phyloP scores from a whole-genome alignment of 148 eudicot species.

The Rhododendron vialii region DNA sequence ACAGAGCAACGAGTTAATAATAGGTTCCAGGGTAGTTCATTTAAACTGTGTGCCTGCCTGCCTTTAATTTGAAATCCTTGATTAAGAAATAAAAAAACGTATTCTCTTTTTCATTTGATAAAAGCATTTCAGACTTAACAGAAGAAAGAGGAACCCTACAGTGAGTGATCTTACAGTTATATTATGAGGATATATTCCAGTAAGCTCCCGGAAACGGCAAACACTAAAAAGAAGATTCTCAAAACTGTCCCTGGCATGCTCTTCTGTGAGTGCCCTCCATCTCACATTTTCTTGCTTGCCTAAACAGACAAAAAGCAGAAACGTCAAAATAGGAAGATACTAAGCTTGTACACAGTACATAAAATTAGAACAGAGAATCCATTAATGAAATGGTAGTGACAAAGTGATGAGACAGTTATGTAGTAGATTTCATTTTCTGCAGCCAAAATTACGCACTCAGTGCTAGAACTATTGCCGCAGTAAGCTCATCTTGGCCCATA shows the following conservation, averaged over 20 bases:
- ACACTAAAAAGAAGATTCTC: constrained; percentile 95
- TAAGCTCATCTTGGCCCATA: not conserved
- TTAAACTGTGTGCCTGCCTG: not conserved
- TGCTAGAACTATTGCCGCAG: not conserved
- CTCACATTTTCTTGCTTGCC: constrained; percentile 75
- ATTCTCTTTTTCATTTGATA: not conserved
- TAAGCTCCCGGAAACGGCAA: constrained; percentile 91
- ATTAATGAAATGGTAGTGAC: not conserved
- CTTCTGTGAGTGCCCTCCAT: constrained; percentile 88
- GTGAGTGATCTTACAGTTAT: constrained; percentile 60
- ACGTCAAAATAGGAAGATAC: not conserved
- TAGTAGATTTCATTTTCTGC: not conserved
- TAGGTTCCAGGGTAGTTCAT: not conserved
- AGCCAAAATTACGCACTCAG: not conserved
- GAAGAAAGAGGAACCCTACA: not conserved
- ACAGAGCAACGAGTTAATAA: not conserved
- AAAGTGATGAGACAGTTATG: not conserved
- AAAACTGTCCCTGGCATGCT: constrained; percentile 95
- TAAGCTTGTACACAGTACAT: not conserved
- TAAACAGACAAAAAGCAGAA: constrained; percentile 18
- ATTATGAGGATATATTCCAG: constrained; percentile 84
- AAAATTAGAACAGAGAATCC: not conserved
- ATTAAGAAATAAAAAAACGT: not conserved
- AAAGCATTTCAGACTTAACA: not conserved
- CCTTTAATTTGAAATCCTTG: not conserved